These are phyloP conservation scores for Chamaecrista fasciculata DNA, from an alignment of 306 rosid genomes.

Conservation along the genomic window DNA sequence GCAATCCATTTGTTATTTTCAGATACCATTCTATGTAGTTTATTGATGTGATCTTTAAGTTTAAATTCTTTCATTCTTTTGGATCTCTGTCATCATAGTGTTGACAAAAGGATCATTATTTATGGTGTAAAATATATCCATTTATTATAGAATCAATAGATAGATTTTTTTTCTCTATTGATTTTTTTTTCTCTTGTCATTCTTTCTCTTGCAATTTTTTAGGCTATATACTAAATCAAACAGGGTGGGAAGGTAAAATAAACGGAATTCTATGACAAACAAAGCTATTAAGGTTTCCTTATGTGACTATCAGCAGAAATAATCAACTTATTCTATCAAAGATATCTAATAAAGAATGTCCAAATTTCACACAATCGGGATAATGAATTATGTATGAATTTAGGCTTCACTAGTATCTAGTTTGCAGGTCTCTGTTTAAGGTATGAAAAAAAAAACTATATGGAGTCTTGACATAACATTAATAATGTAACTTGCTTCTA, in stretches of 20 bases:
- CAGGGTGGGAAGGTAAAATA: background rate
- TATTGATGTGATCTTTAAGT: background rate
- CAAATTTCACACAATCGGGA: background rate
- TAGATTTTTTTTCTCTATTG: background rate
- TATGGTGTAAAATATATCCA: background rate
- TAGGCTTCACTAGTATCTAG: too few relatives aligned
- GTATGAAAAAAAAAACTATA: too few relatives aligned
- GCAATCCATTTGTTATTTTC: background rate
- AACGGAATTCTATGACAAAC: background rate
- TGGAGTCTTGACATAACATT: too few relatives aligned
- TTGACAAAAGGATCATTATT: background rate
- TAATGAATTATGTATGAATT: too few relatives aligned
- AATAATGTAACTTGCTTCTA: background rate
- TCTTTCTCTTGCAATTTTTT: background rate
- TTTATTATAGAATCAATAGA: background rate
- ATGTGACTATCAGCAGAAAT: background rate
- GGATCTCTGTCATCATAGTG: background rate
- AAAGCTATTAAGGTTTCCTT: background rate
- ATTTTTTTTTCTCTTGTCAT: background rate
- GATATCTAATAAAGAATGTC: too few relatives aligned
- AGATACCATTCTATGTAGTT: background rate
- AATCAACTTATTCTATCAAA: background rate
- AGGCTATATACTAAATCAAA: background rate
- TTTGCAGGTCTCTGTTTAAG: too few relatives aligned
- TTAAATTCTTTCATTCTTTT: slow-evolving; percentile 6